phyloP scores from a whole-genome alignment of 345 rosid genomes.

The Heritiera fomes region DNA sequence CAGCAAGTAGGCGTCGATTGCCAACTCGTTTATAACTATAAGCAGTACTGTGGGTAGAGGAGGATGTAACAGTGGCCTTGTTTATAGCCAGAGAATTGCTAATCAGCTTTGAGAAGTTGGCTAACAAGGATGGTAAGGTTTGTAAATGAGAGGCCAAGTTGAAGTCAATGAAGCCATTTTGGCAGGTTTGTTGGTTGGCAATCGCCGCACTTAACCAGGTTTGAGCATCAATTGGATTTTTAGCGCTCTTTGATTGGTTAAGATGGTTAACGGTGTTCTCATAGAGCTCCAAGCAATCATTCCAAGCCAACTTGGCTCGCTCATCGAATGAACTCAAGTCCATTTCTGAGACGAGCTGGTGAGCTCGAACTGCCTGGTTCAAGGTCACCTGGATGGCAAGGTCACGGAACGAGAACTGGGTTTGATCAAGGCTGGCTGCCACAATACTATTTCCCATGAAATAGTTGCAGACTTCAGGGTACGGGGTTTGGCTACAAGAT shows the following conservation, averaged over 20 bases:
- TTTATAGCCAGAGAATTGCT: slow-evolving; percentile 72
- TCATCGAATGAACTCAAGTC: slow-evolving; percentile 39
- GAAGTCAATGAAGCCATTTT: slow-evolving; percentile 65
- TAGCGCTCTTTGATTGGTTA: slow-evolving; percentile 50
- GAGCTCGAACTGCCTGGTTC: slow-evolving; percentile 55
- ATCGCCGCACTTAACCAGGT: slow-evolving; percentile 76
- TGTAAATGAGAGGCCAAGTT: slow-evolving; percentile 41
- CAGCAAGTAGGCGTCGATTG: slow-evolving; percentile 45
- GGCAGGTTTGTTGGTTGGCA: slow-evolving; percentile 72
- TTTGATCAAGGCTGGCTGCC: slow-evolving; percentile 5
- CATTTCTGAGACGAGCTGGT: slow-evolving; percentile 40
- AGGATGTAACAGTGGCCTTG: slow-evolving; percentile 31
- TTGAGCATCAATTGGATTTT: slow-evolving; percentile 44
- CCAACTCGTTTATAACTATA: slow-evolving; percentile 18
- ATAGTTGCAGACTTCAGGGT: slow-evolving; percentile 52
- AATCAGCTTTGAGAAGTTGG: slow-evolving; percentile 58
- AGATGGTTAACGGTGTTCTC: slow-evolving; percentile 54
- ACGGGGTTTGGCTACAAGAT: slow-evolving; percentile 63
- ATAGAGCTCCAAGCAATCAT: slow-evolving; percentile 70
- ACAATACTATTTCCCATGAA: slow-evolving; percentile 27
- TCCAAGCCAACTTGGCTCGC: slow-evolving; percentile 35
- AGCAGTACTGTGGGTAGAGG: slow-evolving; percentile 1
- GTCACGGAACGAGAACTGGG: slow-evolving; percentile 40
- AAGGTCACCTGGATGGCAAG: slow-evolving; percentile 47
- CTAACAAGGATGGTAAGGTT: slow-evolving; percentile 38